Base-by-base conservation (phyloP, 495 filamentous ascomycete genomes). In the Opeltia flavorubescens region DNA sequence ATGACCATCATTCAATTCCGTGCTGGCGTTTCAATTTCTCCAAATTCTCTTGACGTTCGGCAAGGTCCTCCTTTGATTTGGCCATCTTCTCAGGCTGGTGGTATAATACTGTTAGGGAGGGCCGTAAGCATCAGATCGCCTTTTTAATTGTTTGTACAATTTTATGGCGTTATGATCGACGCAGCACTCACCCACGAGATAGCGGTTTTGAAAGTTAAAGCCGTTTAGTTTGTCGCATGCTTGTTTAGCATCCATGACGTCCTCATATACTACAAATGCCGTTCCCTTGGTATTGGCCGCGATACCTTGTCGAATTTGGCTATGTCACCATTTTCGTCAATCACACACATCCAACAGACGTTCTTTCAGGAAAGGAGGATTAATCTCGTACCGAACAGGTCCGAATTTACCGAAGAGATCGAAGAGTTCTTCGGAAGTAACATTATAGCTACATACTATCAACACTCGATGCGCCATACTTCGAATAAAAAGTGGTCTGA, bases 181-280 rank as follows among this genome's bases (percentile, higher is more conserved):
- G 18, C 7, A 20, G 25, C 11, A 76, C 86, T 38, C 81, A 94
- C 89, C 89, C 60, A 98, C 93, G 57, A 98, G 86, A 68, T 98
- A 98, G 62, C 91, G 86, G 72, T 89, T 94, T 69, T 96, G 93
- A 66, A 98, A 98, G 69, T 98, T 98, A 78, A 93, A 98, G 59
- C 91, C 91, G 69, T 98, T 96, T 59, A 98, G 73, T 72, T 95
- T 95, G 74, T 98, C 91, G 72, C 93, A 95, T 57, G 91, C 93
- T 66, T 83, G 78, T 69, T 98, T 98, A 51, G 91, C 89, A 74
- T 98, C 91, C 78, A 95, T 87, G 23, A 95, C 93, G 70, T 98
- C 93, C 64, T 96, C 93, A 71, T 93, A 98, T 62, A 98, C 91
- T 41, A 98, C 93, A 69, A 94, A 98, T 57, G 87, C 89, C 24